These are phyloP conservation scores for Ceratocystis harringtonii DNA, from an alignment of 2,329 filamentous ascomycete genomes.

Conservation along the genomic window DNA sequence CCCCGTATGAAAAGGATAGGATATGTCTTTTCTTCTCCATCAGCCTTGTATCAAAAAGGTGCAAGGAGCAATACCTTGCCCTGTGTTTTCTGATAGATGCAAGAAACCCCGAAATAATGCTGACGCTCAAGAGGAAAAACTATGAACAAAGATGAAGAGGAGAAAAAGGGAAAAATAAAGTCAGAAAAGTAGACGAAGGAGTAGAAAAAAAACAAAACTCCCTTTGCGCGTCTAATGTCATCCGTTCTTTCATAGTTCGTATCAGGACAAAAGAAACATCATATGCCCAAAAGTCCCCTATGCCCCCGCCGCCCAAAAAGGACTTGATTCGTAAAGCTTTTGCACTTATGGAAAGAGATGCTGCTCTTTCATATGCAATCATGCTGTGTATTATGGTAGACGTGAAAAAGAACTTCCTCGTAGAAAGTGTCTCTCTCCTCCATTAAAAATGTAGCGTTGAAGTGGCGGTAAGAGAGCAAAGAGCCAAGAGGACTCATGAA, in stretches of 20 bases:
- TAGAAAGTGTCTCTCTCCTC: neutral
- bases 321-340: neutral
- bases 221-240: neutral
- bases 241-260: neutral
- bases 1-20: neutral
- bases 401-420: neutral
- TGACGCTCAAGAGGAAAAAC: neutral
- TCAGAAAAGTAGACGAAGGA: neutral
- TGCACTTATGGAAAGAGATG: neutral
- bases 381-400: neutral
- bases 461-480: neutral
- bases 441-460: neutral
- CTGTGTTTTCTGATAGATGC: neutral
- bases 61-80: constrained; percentile 17
- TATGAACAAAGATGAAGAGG: neutral
- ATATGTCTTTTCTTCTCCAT: neutral
- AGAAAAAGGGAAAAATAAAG: neutral
- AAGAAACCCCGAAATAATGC: neutral
- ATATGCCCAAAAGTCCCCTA: neutral
- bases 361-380: neutral
- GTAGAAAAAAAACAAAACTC: neutral
- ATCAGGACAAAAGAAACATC: neutral
- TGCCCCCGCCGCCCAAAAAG: neutral
- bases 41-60: constrained; percentile 2
- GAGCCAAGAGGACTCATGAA: neutral